phyloP scores from a whole-genome alignment of 1,139 yeast species.

The Diutina pseudorugosa region DNA sequence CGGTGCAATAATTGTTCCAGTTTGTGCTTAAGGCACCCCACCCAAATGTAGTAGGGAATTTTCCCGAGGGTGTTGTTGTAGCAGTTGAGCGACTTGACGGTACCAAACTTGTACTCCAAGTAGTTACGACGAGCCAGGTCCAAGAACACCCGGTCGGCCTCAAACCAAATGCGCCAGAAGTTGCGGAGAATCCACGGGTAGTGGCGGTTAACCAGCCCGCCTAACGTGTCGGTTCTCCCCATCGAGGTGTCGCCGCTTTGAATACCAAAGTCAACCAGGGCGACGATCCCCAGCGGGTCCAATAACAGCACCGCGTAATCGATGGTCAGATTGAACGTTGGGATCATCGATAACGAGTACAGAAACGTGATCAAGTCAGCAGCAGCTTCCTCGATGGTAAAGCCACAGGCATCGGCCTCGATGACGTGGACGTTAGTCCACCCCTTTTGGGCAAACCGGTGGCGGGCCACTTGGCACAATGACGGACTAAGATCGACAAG shows the following conservation, averaged over 20 bases:
- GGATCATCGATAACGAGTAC: conserved; percentile 77
- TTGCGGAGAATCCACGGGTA: conserved; percentile 68
- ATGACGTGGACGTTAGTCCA: conserved; percentile 50
- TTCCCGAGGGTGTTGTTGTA: conserved; percentile 54
- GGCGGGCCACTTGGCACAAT: conserved; percentile 56
- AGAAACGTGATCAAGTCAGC: conserved; percentile 65
- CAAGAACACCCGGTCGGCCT: conserved; percentile 67
- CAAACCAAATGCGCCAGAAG: conserved; percentile 84
- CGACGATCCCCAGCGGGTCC: conserved; percentile 44
- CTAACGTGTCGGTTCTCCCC: conserved; percentile 65
- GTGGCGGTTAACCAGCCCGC: conserved; percentile 60
- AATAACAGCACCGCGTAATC: conserved; percentile 51
- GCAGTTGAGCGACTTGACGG: conserved; percentile 59
- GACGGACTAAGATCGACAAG: conserved; percentile 71
- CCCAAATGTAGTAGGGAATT: conserved; percentile 75
- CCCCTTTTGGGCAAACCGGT: conserved; percentile 30
- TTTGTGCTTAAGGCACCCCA: conserved; percentile 63
- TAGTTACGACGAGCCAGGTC: conserved; percentile 77
- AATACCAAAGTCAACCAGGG: conserved; percentile 73
- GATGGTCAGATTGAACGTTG: conserved; percentile 68
- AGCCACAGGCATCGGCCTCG: conserved; percentile 68
- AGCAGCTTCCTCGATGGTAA: conserved; percentile 31
- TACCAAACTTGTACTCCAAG: conserved; percentile 71
- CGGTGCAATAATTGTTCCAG: conserved; percentile 50
- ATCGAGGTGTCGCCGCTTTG: conserved; percentile 52